Conservation (phyloP, 2,329 filamentous ascomycete species). For the Graphilbum sp. region DNA sequence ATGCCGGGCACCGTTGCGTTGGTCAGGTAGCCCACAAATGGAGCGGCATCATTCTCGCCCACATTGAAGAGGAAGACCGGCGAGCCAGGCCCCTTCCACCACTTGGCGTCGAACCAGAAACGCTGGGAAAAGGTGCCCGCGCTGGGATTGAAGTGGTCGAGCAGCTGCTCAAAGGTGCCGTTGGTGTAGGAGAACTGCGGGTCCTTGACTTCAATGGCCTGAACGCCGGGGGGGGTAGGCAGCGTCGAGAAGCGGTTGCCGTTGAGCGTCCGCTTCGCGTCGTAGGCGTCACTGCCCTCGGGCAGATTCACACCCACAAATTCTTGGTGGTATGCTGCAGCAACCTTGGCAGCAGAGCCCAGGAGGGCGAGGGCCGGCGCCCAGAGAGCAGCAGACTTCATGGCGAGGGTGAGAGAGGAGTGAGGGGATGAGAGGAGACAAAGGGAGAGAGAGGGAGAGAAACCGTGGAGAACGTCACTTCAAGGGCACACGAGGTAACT, state of each 20-base stretch:
- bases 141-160: conserved; percentile 22
- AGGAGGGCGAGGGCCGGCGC: conserved; percentile 4
- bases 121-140: conserved; percentile 24
- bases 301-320: neutral
- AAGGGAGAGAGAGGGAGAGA: neutral
- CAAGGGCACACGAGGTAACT: no score
- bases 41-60: conserved; percentile 14
- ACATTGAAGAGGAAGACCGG: conserved; percentile 23
- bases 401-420: neutral
- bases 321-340: neutral
- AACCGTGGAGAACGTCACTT: neutral
- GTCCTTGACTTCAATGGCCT: neutral
- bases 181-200: neutral
- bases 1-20: conserved; percentile 18
- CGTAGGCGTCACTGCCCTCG: neutral
- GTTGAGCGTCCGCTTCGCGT: neutral
- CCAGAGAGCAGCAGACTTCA: conserved; percentile 3
- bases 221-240: conserved; percentile 1
- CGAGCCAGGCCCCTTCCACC: conserved; percentile 21
- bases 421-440: neutral
- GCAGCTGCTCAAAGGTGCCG: conserved; percentile 21
- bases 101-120: conserved; percentile 22
- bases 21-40: conserved; percentile 14
- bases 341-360: neutral
- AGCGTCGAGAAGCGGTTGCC: neutral